Evolutionary conservation across 495 filamentous ascomycete genomes (phyloP), one percentile per base, ranked within the genome.

Genomic region (Penicillium fimorum): DNA sequence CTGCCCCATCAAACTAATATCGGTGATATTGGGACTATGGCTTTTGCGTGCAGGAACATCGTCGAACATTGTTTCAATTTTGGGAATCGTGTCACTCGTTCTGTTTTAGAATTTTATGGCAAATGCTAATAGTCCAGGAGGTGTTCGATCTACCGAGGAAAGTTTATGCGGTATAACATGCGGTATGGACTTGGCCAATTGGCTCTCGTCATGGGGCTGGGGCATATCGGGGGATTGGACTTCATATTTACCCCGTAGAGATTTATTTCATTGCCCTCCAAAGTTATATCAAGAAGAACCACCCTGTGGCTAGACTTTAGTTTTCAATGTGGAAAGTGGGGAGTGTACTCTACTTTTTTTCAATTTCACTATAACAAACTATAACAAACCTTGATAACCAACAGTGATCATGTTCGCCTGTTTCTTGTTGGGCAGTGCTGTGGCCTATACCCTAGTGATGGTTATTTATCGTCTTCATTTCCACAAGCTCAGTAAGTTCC

Each of bases 401-500:
- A 32, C 9, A n/a, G 33, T 6, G 35, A 61, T 35, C 48, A 64
- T 69, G 64, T 56, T 67, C 37, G 51, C 45, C 22, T 64, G 27
- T 27, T 69, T 69, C 30, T 25, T 69, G 8, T 33, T 69, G 3
- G 66, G 66, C 9, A 69, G 66, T 49, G 42, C 51, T 9, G n/a
- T 69, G 44, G 58, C 66, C 45, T 66, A 67, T 24, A 46, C 50
- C 48, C 38, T 69, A 37, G 55, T 67, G 25, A 58, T 57, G 32
- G 33, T 44, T n/a, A 38, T 74, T 27, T 74, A 73, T 32, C 68
- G 73, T 3, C 64, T 74, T 15, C 65, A 68, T 46, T 58, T 78
- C 18, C 70, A 73, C 40, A 69, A 74, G n/a, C 60, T 79, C 0
- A 67, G 65, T 43, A 65, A 54, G 48, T 76, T 78, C 43, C 80